Evolutionary conservation across 805 yeast species (phyloP).

Genomic region (Zygosaccharomyces pseudorouxii): DNA sequence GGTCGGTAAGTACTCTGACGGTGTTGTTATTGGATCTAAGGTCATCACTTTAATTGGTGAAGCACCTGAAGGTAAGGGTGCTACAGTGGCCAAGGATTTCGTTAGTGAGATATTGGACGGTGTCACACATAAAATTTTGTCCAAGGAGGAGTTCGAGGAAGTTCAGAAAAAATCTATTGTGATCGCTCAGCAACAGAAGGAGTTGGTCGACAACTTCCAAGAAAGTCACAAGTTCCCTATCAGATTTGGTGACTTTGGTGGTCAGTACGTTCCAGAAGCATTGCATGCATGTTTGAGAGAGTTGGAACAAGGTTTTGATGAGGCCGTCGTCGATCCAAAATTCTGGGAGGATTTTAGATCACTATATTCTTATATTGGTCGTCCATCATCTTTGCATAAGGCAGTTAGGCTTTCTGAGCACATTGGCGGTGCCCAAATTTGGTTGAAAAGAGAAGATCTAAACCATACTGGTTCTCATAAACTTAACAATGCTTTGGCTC

Average conservation of each 20-base stretch:
- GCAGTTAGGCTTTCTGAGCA: slow-evolving; percentile 87
- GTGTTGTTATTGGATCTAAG: slow-evolving; percentile 93
- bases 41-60: slow-evolving; percentile 67
- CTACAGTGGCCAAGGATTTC: slow-evolving; percentile 58
- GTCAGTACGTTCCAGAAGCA: slow-evolving; percentile 98
- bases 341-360: slow-evolving; percentile 92
- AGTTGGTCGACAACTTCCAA: slow-evolving; percentile 37
- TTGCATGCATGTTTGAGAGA: slow-evolving; percentile 86
- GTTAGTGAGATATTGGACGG: slow-evolving; percentile 66
- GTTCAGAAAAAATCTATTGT: slow-evolving; percentile 30
- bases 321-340: slow-evolving; percentile 78
- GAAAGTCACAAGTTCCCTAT: slow-evolving; percentile 68
- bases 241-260: slow-evolving; percentile 93
- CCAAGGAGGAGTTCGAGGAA: slow-evolving; percentile 37
- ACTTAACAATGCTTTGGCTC: slow-evolving; percentile 80
- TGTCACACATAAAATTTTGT: slow-evolving; percentile 36
- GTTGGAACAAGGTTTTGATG: slow-evolving; percentile 81
- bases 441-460: slow-evolving; percentile 96
- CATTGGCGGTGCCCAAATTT: slow-evolving; percentile 93
- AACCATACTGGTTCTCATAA: slow-evolving; percentile 88
- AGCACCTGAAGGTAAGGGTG: slow-evolving; percentile 55
- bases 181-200: slow-evolving; percentile 19
- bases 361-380: slow-evolving; percentile 87
- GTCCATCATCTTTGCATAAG: slow-evolving; percentile 88
- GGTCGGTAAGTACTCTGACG: slow-evolving; percentile 82